Conservation (phyloP, 2,329 filamentous ascomycete genomes). For the Hypomyces rosellus region DNA sequence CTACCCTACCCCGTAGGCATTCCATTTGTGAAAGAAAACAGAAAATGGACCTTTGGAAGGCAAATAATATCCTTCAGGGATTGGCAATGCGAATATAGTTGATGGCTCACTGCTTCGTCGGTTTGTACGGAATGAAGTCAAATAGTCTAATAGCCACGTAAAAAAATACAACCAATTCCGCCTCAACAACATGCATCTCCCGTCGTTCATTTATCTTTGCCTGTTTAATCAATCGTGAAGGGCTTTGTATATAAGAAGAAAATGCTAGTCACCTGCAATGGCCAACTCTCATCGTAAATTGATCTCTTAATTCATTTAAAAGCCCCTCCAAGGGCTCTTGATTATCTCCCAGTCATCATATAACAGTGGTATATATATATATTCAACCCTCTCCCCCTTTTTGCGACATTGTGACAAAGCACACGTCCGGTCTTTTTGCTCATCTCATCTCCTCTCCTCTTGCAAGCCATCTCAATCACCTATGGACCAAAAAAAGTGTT, state of each 20-base stretch:
- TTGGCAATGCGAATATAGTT: background rate
- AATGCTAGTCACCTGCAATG: background rate
- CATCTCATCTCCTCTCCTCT: too few relatives aligned
- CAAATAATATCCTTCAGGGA: slow-evolving; percentile 1
- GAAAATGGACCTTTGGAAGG: background rate
- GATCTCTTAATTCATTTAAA: background rate
- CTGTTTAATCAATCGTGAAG: too few relatives aligned
- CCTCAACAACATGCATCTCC: background rate
- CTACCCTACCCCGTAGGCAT: background rate
- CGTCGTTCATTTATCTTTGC: background rate
- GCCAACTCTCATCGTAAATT: background rate
- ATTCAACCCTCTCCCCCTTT: background rate
- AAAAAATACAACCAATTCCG: slow-evolving; percentile 6
- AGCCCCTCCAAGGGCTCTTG: background rate
- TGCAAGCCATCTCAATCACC: too few relatives aligned
- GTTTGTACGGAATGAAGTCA: slow-evolving; percentile 2
- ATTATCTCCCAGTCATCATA: background rate
- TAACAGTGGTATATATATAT: background rate
- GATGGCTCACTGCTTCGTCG: slow-evolving; percentile 2
- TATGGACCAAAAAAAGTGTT: too few relatives aligned
- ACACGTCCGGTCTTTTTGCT: too few relatives aligned
- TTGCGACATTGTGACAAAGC: background rate
- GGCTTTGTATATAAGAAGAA: background rate
- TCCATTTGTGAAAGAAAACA: slow-evolving; percentile 2
- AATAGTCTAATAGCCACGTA: slow-evolving; percentile 2